Evolutionary conservation across 306 rosid genomes (phyloP).

Genomic region (Albizia julibrissin): DNA sequence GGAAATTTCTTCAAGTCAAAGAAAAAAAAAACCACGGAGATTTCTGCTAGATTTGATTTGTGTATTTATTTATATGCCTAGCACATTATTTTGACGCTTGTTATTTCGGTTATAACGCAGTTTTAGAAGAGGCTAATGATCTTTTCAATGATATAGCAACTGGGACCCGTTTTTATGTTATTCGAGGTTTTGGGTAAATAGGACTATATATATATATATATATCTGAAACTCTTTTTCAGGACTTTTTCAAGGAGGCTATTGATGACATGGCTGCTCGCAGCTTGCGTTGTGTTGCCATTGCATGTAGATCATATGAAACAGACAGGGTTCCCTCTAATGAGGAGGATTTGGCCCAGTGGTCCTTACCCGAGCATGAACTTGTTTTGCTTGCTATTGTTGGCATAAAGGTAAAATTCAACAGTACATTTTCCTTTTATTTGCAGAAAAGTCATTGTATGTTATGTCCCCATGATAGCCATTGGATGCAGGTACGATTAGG

Average conservation of each 20-base stretch:
- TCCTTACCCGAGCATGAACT: slow-evolving; percentile 81
- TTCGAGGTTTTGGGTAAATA: slow-evolving; percentile 3
- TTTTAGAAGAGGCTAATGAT: slow-evolving; percentile 3
- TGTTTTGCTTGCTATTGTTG: slow-evolving; percentile 87
- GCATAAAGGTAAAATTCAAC: slow-evolving; percentile 76
- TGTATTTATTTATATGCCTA: neutral
- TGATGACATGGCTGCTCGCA: slow-evolving; percentile 83
- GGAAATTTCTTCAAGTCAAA: neutral
- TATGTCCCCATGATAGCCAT: slow-evolving; percentile 10
- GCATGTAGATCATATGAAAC: slow-evolving; percentile 77
- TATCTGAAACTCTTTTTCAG: slow-evolving; percentile 44
- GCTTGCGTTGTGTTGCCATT: slow-evolving; percentile 94
- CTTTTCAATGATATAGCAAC: slow-evolving; percentile 13
- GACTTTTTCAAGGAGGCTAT: slow-evolving; percentile 63
- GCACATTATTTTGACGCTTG: neutral
- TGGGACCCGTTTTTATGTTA: slow-evolving; percentile 10
- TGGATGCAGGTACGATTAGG: neutral
- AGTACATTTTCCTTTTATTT: slow-evolving; percentile 20
- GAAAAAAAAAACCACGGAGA: no score
- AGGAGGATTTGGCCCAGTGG: slow-evolving; percentile 72
- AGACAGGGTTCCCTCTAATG: slow-evolving; percentile 67
- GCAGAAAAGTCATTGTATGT: slow-evolving; percentile 7
- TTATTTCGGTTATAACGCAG: neutral
- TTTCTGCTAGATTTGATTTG: neutral
- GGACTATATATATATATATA: slow-evolving; percentile 6